phyloP scores from a whole-genome alignment of 78 protist species.

The Diacronema lutheri region DNA sequence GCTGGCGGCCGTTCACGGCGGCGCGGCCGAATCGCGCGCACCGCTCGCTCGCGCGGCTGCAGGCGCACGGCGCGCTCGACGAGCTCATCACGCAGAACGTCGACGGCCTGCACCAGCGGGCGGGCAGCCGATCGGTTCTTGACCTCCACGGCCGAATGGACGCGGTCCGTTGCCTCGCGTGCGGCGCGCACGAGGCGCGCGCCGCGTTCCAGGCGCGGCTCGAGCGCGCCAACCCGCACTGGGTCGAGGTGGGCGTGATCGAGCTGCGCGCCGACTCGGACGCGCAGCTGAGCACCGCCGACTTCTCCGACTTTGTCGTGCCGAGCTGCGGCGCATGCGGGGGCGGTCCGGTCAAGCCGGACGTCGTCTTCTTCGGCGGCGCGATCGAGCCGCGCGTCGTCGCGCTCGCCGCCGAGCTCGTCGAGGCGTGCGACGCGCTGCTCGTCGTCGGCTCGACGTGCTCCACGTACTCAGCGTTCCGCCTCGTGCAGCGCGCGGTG shows the following conservation, averaged over 20 bases:
- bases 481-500: background rate
- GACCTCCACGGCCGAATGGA: slow-evolving; percentile 12
- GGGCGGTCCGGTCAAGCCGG: background rate
- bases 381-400: background rate
- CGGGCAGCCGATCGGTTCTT: background rate
- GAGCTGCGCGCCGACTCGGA: background rate
- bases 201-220: background rate
- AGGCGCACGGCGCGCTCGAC: background rate
- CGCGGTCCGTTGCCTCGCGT: background rate
- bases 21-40: background rate
- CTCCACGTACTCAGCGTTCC: background rate
- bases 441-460: background rate
- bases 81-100: slow-evolving; percentile 3
- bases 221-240: background rate
- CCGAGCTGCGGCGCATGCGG: background rate
- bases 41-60: background rate
- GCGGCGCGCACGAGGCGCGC: background rate
- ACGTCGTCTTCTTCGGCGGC: background rate
- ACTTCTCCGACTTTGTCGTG: background rate
- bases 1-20: background rate
- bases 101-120: slow-evolving; percentile 6
- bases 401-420: background rate
- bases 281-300: background rate
- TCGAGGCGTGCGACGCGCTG: background rate
- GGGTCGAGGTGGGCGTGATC: background rate